phyloP scores from a whole-genome alignment of 164 flowering plant species.

The Protea cynaroides region DNA sequence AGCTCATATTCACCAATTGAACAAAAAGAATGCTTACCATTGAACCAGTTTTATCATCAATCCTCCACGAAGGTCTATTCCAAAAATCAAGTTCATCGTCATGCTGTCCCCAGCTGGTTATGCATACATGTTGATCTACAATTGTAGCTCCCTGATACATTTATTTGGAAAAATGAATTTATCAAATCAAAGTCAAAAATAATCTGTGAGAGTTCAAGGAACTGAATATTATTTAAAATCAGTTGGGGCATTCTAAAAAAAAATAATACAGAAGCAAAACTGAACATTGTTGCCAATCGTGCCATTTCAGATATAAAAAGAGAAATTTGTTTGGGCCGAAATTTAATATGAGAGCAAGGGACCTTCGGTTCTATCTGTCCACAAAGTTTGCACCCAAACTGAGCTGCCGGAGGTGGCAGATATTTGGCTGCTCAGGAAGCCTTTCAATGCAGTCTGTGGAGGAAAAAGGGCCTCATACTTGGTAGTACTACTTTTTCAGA shows the following conservation, averaged over 20 bases:
- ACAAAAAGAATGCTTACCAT: slow-evolving; percentile 29
- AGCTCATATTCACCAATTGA: background rate
- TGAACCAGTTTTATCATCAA: slow-evolving; percentile 35
- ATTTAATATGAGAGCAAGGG: no score
- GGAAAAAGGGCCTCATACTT: no score
- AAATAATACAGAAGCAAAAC: background rate
- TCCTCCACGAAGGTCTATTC: slow-evolving; percentile 38
- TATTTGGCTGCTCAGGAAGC: no score
- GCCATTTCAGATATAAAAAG: background rate
- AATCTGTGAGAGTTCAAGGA: background rate
- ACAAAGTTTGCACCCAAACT: no score
- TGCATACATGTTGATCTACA: slow-evolving; percentile 62
- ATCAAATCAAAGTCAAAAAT: background rate
- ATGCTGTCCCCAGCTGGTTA: slow-evolving; percentile 53
- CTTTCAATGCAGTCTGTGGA: no score
- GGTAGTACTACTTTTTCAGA: no score
- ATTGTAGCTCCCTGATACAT: slow-evolving; percentile 75
- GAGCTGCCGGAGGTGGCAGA: no score
- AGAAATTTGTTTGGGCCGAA: no score
- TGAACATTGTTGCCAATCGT: background rate
- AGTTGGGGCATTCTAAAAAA: background rate
- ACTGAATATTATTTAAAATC: background rate
- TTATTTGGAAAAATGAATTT: background rate
- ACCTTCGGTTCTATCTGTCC: no score
- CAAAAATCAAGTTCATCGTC: slow-evolving; percentile 46